These are phyloP conservation scores for apple (Malus domestica) DNA, from an alignment of 306 rosid species.

Conservation along the genomic window ASM211411v1 NC_041790.1:1579001-1579500, in stretches of 20 bases:
- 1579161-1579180: constrained; percentile 44
- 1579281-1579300: too few species aligned
- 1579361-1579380: constrained; percentile 49
- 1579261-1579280: too few species aligned
- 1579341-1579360: constrained; percentile 52
- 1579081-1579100: constrained; percentile 35
- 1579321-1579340: neutral
- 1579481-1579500: constrained; percentile 33
- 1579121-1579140: constrained; percentile 19
- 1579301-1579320: neutral
- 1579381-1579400: constrained; percentile 52
- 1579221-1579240: neutral
- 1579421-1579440: constrained; percentile 39
- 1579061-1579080: constrained; percentile 35
- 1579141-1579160: constrained; percentile 36
- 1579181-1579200: constrained; percentile 37
- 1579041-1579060: constrained; percentile 17
- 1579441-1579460: constrained; percentile 52
- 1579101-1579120: constrained; percentile 16
- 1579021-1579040: neutral
- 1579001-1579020: neutral
- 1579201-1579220: neutral
- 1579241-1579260: neutral
- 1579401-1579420: constrained; percentile 38
- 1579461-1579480: constrained; percentile 37